Percentiles rank a stretch among this genome's conserved stretches.
phyloP scores from a whole-genome alignment of 768 basidiomycete genomes.

The Trametes maxima region DNA sequence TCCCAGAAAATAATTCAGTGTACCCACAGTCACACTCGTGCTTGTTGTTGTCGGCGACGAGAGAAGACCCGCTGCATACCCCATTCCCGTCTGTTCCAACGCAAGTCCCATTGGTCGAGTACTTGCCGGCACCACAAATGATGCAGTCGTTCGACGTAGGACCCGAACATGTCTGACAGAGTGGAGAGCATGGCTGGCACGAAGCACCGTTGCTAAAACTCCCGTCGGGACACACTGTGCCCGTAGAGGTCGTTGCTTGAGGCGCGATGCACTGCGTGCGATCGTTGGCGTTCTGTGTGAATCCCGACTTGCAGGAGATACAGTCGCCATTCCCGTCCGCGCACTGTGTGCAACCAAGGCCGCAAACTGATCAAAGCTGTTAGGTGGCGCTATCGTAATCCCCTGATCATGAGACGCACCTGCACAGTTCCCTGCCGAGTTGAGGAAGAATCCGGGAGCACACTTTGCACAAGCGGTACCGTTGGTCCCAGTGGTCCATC shows the following conservation, averaged over 20 bases:
- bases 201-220: constrained; percentile 59
- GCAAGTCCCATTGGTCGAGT: constrained; percentile 68
- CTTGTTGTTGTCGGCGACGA: constrained; percentile 82
- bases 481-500: constrained; percentile 71
- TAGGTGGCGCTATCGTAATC: not conserved
- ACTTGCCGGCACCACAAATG: constrained; percentile 63
- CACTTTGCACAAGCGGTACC: constrained; percentile 81
- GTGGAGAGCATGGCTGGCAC: constrained; percentile 63
- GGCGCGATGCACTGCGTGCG: constrained; percentile 64
- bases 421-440: constrained; percentile 71
- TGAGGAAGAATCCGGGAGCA: constrained; percentile 72
- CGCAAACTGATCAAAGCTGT: constrained; percentile 54
- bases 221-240: constrained; percentile 62
- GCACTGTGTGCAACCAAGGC: constrained; percentile 72
- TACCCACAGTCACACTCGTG: constrained; percentile 80
- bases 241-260: constrained; percentile 51
- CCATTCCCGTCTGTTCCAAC: constrained; percentile 67
- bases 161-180: constrained; percentile 73
- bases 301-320: constrained; percentile 68
- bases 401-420: constrained; percentile 40
- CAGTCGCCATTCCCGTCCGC: constrained; percentile 70
- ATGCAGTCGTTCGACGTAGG: constrained; percentile 71
- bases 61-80: constrained; percentile 67
- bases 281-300: constrained; percentile 67
- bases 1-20: not conserved